phyloP scores from a whole-genome alignment of 495 filamentous ascomycete genomes.

The Penicillium atrosanguineum region DNA sequence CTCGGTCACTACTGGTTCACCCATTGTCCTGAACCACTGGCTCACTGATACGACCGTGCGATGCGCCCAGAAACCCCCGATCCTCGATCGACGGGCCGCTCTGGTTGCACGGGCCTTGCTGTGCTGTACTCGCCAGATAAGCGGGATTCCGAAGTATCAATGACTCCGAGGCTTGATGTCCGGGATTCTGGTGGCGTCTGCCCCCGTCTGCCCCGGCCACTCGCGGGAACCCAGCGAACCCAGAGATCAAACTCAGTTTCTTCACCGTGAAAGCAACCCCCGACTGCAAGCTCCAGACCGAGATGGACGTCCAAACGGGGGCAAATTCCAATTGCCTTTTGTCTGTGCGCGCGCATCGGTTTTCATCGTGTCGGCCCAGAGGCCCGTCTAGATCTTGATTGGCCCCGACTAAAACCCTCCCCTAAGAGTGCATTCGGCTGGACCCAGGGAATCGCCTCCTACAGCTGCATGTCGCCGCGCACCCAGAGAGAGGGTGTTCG shows the following conservation, averaged over 20 bases:
- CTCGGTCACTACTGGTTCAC: neutral
- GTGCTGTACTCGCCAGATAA: neutral
- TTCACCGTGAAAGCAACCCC: neutral
- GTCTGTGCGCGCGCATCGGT: slow-evolving; percentile 21
- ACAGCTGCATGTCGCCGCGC: slow-evolving; percentile 20
- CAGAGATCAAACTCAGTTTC: neutral
- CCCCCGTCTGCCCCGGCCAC: neutral
- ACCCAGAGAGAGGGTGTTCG: neutral
- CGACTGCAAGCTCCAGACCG: neutral
- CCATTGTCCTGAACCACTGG: neutral
- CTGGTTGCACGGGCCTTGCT: slow-evolving; percentile 1
- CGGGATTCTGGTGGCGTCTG: neutral
- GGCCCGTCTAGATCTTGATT: slow-evolving; percentile 10
- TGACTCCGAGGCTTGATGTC: neutral
- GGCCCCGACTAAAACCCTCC: slow-evolving; percentile 11
- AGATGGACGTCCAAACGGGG: neutral
- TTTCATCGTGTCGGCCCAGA: neutral
- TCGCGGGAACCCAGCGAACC: neutral
- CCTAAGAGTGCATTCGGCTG: neutral
- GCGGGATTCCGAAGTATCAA: neutral
- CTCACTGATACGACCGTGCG: neutral
- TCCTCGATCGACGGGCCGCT: slow-evolving; percentile 10
- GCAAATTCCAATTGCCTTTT: slow-evolving; percentile 14
- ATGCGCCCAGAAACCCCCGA: neutral
- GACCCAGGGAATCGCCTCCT: slow-evolving; percentile 14